phyloP scores from a whole-genome alignment of 2,329 filamentous ascomycete species.

The Clarireedia monteithiana region DNA sequence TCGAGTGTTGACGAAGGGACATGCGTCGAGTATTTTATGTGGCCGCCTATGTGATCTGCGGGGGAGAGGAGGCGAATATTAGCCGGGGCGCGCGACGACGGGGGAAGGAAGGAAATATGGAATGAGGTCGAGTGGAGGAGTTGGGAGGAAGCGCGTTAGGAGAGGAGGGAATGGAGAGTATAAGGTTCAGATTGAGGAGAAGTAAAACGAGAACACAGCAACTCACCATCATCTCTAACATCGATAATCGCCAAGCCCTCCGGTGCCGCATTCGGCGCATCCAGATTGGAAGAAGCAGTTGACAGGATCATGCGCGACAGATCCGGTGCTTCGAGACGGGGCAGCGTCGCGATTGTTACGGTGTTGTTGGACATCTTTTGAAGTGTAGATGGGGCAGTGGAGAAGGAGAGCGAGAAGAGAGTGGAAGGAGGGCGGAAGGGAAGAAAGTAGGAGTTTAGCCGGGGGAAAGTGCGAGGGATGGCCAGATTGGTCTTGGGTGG shows the following conservation, averaged over 20 bases:
- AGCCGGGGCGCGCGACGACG: background rate
- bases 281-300: conserved; percentile 19
- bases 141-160: background rate
- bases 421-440: background rate
- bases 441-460: background rate
- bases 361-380: conserved; percentile 15
- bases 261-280: conserved; percentile 15
- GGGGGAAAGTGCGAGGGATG: no score
- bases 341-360: conserved; percentile 22
- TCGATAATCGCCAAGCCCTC: conserved; percentile 66
- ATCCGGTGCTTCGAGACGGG: conserved; percentile 24
- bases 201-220: conserved; percentile 11
- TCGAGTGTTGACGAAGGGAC: conserved; percentile 68
- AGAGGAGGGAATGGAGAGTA: background rate
- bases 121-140: background rate
- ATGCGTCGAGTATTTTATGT: conserved; percentile 73
- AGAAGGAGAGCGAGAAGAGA: background rate
- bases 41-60: conserved; percentile 80
- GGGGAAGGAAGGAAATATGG: background rate
- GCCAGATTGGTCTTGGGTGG: no score
- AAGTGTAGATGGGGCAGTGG: background rate
- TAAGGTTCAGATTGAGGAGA: background rate
- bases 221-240: conserved; percentile 71
- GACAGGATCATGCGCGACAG: conserved; percentile 26
- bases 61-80: background rate